Conservation (phyloP, 257 asterid species). For the Solanum acaule region DNA sequence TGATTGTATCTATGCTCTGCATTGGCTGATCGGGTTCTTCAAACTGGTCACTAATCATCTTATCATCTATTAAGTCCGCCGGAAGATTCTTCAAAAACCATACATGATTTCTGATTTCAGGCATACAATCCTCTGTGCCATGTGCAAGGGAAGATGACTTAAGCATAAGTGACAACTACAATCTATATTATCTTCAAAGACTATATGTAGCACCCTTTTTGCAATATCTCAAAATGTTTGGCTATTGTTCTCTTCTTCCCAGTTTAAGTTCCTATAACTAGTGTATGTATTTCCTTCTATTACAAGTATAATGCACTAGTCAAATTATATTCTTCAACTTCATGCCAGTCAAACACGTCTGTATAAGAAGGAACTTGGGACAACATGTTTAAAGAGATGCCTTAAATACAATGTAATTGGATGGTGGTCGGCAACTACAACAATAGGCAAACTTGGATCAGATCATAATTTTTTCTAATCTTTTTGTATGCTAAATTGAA, state of each 20-base stretch:
- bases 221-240: neutral
- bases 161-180: neutral
- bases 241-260: neutral
- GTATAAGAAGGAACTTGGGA: neutral
- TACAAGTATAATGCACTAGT: neutral
- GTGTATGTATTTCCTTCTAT: neutral
- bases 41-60: conserved; percentile 43
- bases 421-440: neutral
- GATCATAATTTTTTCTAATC: neutral
- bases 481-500: no score
- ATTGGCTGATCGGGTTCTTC: conserved; percentile 87
- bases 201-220: neutral
- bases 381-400: neutral
- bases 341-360: neutral
- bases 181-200: neutral
- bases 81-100: conserved; percentile 95
- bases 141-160: neutral
- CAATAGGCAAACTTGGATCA: neutral
- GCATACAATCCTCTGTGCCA: conserved; percentile 78
- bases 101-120: conserved; percentile 55
- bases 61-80: conserved; percentile 72
- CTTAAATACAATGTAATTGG: neutral
- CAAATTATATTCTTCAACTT: neutral
- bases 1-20: conserved; percentile 74
- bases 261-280: neutral